Base-by-base conservation (phyloP, 345 rosid genomes). In the Hypericum perforatum region DNA sequence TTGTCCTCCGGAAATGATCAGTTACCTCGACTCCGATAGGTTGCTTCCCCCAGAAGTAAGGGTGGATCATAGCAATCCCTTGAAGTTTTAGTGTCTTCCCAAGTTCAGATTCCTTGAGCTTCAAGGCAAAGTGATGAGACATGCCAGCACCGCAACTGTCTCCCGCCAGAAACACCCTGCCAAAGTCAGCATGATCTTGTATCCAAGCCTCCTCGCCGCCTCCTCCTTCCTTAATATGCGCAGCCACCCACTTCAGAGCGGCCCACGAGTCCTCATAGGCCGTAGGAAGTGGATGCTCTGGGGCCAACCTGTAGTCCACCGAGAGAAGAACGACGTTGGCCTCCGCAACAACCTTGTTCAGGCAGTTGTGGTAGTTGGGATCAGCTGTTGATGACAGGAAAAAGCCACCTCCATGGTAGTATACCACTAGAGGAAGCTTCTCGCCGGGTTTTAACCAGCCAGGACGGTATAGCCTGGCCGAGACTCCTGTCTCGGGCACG, bases 401-500 rank as follows among this genome's bases (percentile, higher is more conserved):
- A 32, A 46, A 46, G 15, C 50, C 50, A 8, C 50, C 50, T 8
- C 50, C 50, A 32, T 46, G 50, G 50, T 46, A 46, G 50, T 46
- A 46, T 16, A 46, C 14, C 0, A 46, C 50, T 6, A 45, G 49
- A 11, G 29, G 50, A 11, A 46, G 50, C 50, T 46, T 46, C 50
- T 46, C 16, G 22, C 57, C 39, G 0, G 56, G 4, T 41, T 59
- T 58, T 50, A 49, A 11, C 13, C 62, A 53, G 10, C 56, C 59
- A 14, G 94, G 90, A 36, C 69, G 67, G 71, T 86, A 89, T 49
- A 89, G 59, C 46, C 95, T 64, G 45, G 84, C 94, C 0, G 87
- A 67, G 43, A 86, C 58, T 0, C 66, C 71, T 13, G 78, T 77
- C 59, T 78, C 62, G 0, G 80, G 73, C 54, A 69, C 32, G 57